phyloP scores from a whole-genome alignment of 179 eudicot species.

The Gypsophila paniculata region DNA sequence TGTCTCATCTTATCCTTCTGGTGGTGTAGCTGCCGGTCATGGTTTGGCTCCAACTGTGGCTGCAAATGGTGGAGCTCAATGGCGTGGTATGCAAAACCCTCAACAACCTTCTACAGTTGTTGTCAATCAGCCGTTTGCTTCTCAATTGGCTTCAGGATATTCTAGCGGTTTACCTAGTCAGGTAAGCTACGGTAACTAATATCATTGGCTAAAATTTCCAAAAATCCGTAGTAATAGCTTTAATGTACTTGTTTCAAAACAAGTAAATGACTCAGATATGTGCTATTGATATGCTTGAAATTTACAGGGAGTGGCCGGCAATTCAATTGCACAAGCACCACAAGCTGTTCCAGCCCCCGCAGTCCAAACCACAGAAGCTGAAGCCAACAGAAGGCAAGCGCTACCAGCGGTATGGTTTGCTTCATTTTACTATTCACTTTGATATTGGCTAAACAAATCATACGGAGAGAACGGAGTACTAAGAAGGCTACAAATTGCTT shows the following conservation, averaged over 20 bases:
- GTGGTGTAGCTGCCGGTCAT: slow-evolving; percentile 28
- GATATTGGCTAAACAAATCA: neutral
- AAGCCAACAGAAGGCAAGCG: slow-evolving; percentile 51
- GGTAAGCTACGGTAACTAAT: slow-evolving; percentile 30
- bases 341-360: slow-evolving; percentile 29
- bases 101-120: slow-evolving; percentile 39
- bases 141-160: slow-evolving; percentile 30
- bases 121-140: slow-evolving; percentile 37
- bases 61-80: slow-evolving; percentile 42
- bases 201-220: neutral
- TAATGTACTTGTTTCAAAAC: neutral
- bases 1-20: slow-evolving; percentile 30
- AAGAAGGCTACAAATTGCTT: slow-evolving; percentile 13
- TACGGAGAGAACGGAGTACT: too few relatives aligned
- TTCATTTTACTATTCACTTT: slow-evolving; percentile 11
- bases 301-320: slow-evolving; percentile 34
- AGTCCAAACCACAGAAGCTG: slow-evolving; percentile 36
- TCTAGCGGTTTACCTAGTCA: slow-evolving; percentile 39
- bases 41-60: slow-evolving; percentile 30
- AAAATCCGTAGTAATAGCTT: neutral
- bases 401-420: slow-evolving; percentile 59
- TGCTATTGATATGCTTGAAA: slow-evolving; percentile 29
- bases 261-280: neutral
- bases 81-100: slow-evolving; percentile 48
- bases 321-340: slow-evolving; percentile 31